Percentiles rank a stretch among this genome's conserved stretches.
These are phyloP conservation scores for Oemleria cerasiformis DNA, from an alignment of 306 rosid species.

Conservation along the genomic window DNA sequence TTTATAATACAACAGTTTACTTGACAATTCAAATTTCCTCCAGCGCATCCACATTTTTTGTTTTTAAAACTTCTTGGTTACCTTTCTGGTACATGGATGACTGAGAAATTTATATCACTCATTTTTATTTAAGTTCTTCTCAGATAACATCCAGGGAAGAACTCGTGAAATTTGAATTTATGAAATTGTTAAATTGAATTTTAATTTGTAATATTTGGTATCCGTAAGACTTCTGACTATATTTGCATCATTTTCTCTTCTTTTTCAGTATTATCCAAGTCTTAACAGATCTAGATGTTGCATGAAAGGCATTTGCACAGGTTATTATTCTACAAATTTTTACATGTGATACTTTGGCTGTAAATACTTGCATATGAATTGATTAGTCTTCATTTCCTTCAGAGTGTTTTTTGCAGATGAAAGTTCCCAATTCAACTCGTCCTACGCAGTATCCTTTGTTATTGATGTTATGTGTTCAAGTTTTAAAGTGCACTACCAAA, in stretches of 20 bases:
- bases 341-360: background rate
- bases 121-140: background rate
- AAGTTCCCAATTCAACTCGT: conserved; percentile 96
- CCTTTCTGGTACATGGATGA: background rate
- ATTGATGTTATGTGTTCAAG: conserved; percentile 17
- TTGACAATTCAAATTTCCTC: background rate
- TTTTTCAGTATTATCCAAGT: conserved; percentile 86
- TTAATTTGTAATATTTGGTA: background rate
- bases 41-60: background rate
- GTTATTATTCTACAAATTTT: conserved; percentile 36
- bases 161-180: background rate
- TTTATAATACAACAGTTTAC: background rate
- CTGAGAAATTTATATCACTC: background rate
- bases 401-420: conserved; percentile 99
- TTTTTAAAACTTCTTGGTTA: background rate
- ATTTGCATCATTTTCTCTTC: conserved; percentile 16
- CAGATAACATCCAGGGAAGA: background rate
- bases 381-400: conserved; percentile 37
- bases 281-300: conserved; percentile 98
- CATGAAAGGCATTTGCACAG: conserved; percentile 97
- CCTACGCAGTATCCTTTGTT: conserved; percentile 94
- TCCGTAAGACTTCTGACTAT: conserved; percentile 25
- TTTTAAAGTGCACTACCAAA: background rate
- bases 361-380: conserved; percentile 14
- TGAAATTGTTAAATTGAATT: background rate